These are phyloP conservation scores for Metroxylon sagu DNA, from an alignment of 176 grass and related monocot species.

Conservation along the genomic window DNA sequence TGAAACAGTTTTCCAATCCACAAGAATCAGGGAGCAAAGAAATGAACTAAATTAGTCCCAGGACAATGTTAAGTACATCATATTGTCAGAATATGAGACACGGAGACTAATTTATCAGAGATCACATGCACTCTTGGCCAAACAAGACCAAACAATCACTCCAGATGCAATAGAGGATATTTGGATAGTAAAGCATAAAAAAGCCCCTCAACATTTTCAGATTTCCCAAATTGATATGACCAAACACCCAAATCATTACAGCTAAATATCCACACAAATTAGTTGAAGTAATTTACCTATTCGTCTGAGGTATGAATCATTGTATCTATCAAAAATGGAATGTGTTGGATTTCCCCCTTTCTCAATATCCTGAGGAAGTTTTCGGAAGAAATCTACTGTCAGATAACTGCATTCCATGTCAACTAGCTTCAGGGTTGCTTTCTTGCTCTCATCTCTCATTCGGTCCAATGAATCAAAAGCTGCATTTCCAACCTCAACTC, in stretches of 20 bases:
- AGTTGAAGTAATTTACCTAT: conserved; percentile 39
- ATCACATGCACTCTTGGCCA: no score
- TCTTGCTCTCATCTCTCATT: conserved; percentile 99
- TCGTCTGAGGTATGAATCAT: conserved; percentile 94
- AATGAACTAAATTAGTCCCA: no score
- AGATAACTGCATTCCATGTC: conserved; percentile 98
- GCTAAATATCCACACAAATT: no score
- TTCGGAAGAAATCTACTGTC: conserved; percentile 98
- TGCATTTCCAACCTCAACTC: conserved; percentile 80
- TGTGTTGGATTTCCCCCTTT: conserved; percentile 98
- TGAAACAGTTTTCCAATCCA: neutral
- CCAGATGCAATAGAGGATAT: no score
- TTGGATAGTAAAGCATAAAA: no score
- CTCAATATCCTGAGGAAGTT: conserved; percentile 96
- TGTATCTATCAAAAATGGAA: conserved; percentile 99
- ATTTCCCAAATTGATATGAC: no score
- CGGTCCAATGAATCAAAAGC: conserved; percentile 94
- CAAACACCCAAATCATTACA: no score
- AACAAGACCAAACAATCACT: no score
- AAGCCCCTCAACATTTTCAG: no score
- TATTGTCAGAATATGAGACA: no score
- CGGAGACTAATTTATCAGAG: no score
- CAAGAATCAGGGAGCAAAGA: neutral
- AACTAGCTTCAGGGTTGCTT: conserved; percentile 88
- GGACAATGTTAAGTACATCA: no score